Percentiles rank a stretch among this genome's conserved stretches.
phyloP scores from a whole-genome alignment of 2,329 filamentous ascomycete genomes.

The Epichloe coenophiala region DNA sequence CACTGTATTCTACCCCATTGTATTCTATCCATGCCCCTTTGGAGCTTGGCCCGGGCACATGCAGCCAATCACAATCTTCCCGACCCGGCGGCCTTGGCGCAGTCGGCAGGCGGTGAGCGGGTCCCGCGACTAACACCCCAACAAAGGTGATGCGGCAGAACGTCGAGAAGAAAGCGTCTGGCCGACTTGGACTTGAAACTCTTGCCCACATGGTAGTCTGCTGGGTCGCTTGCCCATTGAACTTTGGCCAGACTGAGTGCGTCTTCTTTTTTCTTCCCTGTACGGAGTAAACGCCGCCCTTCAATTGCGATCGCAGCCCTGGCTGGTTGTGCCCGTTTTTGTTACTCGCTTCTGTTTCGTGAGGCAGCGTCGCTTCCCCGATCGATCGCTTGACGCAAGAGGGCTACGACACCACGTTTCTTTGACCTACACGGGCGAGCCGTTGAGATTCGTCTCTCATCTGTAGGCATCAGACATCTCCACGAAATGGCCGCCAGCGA shows the following conservation, averaged over 20 bases:
- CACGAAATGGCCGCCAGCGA: constrained; percentile 27
- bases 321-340: not conserved
- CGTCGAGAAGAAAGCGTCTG: not conserved
- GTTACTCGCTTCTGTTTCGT: not conserved
- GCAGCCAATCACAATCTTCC: constrained; percentile 5
- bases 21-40: not conserved
- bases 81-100: constrained; percentile 1
- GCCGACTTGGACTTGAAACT: not conserved
- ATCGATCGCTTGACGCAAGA: not conserved
- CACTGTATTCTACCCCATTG: constrained; percentile 1
- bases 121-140: constrained; percentile 9
- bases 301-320: not conserved
- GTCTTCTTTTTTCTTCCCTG: not conserved
- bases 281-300: not conserved
- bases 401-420: not conserved
- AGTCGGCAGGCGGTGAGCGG: constrained; percentile 10
- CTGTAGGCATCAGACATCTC: not conserved
- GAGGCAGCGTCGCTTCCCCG: not conserved
- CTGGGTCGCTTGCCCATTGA: not conserved
- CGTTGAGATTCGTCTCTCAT: not conserved
- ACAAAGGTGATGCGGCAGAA: not conserved
- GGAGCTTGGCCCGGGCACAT: not conserved
- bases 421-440: not conserved
- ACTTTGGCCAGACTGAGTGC: not conserved
- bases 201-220: not conserved